These are phyloP conservation scores for Mycena amicta DNA, from an alignment of 768 basidiomycete species.

Conservation along the genomic window DNA sequence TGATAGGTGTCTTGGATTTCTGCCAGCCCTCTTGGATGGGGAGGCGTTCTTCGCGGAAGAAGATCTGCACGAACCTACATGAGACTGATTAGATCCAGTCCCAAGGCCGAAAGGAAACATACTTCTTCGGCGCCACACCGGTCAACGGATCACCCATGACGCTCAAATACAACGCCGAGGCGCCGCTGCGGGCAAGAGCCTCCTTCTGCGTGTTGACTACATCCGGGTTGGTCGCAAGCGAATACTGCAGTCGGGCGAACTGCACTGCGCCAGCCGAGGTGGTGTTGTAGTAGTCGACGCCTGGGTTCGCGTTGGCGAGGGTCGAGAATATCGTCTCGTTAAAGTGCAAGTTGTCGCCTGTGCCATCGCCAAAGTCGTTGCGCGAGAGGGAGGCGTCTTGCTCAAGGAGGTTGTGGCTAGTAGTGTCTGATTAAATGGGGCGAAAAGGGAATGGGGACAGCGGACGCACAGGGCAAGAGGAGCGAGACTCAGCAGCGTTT, in stretches of 20 bases:
- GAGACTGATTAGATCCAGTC: background rate
- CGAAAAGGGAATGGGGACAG: background rate
- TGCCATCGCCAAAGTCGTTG: background rate
- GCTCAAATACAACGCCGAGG: conserved; percentile 14
- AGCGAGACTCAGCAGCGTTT: background rate
- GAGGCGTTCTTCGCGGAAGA: conserved; percentile 23
- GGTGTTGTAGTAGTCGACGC: conserved; percentile 15
- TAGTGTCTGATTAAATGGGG: background rate
- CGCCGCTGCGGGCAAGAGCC: conserved; percentile 9
- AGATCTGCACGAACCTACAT: conserved; percentile 20
- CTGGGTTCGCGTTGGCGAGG: conserved; percentile 18
- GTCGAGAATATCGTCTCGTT: conserved; percentile 18
- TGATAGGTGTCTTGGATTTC: conserved; percentile 9
- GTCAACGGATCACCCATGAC: conserved; percentile 15
- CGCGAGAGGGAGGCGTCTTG: background rate
- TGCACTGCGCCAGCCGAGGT: conserved; percentile 16
- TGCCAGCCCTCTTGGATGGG: conserved; percentile 23
- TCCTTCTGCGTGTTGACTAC: conserved; percentile 19
- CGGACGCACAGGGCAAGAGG: background rate
- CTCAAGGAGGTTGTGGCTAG: background rate
- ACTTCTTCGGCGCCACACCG: conserved; percentile 20
- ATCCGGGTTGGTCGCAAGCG: conserved; percentile 8
- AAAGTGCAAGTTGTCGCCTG: conserved; percentile 8
- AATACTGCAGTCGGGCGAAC: conserved; percentile 11
- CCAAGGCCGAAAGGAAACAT: background rate